Evolutionary conservation across 106 monocot species (phyloP).

Genomic region (Ottelia alismoides): DNA sequence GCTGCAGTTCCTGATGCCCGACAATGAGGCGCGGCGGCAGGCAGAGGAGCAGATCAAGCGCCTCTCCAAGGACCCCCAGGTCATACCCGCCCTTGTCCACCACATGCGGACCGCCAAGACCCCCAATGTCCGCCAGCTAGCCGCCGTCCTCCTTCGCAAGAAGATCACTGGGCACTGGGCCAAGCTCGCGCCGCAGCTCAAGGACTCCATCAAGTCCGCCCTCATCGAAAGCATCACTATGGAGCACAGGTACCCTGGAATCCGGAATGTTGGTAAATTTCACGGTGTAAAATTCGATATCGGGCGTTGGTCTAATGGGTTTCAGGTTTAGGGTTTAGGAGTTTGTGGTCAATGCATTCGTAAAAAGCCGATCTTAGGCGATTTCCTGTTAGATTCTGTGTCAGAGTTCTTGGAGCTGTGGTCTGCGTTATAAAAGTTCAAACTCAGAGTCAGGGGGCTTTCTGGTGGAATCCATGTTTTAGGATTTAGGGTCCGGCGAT

Average conservation of each 20-base stretch:
- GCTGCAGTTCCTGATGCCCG: slow-evolving; percentile 95
- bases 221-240: slow-evolving; percentile 88
- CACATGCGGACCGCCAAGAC: slow-evolving; percentile 95
- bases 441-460: no score
- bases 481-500: no score
- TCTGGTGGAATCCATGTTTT: no score
- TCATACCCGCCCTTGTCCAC: slow-evolving; percentile 88
- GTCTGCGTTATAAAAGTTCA: no score
- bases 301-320: no score
- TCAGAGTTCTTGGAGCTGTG: no score
- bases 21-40: slow-evolving; percentile 90
- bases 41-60: slow-evolving; percentile 97
- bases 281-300: no score
- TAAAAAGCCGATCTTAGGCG: no score
- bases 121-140: slow-evolving; percentile 87
- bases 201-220: slow-evolving; percentile 64
- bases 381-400: no score
- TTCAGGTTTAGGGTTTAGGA: no score
- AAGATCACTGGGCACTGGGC: slow-evolving; percentile 97
- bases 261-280: no score
- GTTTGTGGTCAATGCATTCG: no score
- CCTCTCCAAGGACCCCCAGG: slow-evolving; percentile 75
- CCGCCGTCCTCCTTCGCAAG: slow-evolving; percentile 96
- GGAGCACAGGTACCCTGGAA: slow-evolving; percentile 79
- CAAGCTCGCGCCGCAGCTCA: slow-evolving; percentile 58